These are phyloP conservation scores for Buddleja alternifolia DNA, from an alignment of 257 asterid genomes.

Conservation along the genomic window DNA sequence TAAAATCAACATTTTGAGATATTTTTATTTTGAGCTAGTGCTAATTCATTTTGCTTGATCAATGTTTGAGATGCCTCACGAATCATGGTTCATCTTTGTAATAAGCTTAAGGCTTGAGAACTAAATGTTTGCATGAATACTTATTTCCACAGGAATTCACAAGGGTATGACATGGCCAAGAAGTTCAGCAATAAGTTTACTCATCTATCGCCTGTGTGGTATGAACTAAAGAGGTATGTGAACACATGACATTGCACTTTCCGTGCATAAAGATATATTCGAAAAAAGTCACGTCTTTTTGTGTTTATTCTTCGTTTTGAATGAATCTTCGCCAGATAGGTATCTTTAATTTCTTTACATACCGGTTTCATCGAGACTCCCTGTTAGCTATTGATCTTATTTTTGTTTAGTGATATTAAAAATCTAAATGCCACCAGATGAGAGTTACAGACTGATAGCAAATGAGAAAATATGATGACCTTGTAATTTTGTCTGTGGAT, in stretches of 20 bases:
- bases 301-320: constrained; percentile 10
- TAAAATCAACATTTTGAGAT: neutral
- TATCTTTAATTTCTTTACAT: neutral
- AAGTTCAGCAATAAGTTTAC: constrained; percentile 76
- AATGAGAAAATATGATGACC: neutral
- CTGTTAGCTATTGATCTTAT: constrained; percentile 7
- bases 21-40: constrained; percentile 7
- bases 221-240: constrained; percentile 79
- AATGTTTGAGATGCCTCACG: constrained; percentile 4
- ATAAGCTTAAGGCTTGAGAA: neutral
- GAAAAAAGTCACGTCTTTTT: neutral
- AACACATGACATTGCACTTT: constrained; percentile 22
- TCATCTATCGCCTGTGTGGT: constrained; percentile 97
- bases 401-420: constrained; percentile 1
- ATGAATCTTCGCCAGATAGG: neutral
- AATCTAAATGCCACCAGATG: constrained; percentile 6
- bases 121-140: neutral
- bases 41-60: constrained; percentile 13
- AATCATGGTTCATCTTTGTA: neutral
- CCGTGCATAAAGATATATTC: constrained; percentile 10
- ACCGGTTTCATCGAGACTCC: neutral
- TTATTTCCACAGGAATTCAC: constrained; percentile 74
- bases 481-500: neutral
- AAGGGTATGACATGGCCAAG: constrained; percentile 88
- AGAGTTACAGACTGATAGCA: neutral